phyloP scores from a whole-genome alignment of 257 asterid species.

The Solanum appendiculatum region DNA sequence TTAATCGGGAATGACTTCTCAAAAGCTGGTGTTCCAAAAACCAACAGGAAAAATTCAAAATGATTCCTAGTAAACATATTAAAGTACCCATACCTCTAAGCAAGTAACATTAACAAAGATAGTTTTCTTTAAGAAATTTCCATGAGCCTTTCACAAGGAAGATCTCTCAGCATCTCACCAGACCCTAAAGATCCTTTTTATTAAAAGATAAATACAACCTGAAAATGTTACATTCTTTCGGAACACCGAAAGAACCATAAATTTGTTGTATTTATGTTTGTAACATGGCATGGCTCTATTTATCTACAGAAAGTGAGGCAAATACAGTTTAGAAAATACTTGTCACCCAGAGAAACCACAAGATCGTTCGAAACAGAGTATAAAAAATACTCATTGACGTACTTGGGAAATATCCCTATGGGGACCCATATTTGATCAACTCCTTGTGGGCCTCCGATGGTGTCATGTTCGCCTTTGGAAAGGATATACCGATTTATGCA shows the following conservation, averaged over 20 bases:
- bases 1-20: neutral
- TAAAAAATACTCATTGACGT: constrained; percentile 31
- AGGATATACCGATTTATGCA: neutral
- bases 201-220: neutral
- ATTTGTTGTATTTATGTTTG: neutral
- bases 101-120: neutral
- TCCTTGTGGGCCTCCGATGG: constrained; percentile 39
- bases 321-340: neutral
- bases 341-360: constrained; percentile 29
- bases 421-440: constrained; percentile 54
- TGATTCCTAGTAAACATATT: neutral
- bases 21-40: neutral
- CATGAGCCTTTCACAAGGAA: neutral
- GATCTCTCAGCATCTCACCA: neutral
- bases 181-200: neutral
- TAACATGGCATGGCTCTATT: neutral
- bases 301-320: neutral
- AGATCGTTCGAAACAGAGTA: neutral
- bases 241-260: neutral
- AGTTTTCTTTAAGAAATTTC: neutral
- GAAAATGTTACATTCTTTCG: neutral
- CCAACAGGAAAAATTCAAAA: neutral
- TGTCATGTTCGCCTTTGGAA: neutral
- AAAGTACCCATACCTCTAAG: neutral
- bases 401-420: constrained; percentile 50